These are phyloP conservation scores for Gymnopilus junonius DNA, from an alignment of 768 basidiomycete species.

Conservation along the genomic window DNA sequence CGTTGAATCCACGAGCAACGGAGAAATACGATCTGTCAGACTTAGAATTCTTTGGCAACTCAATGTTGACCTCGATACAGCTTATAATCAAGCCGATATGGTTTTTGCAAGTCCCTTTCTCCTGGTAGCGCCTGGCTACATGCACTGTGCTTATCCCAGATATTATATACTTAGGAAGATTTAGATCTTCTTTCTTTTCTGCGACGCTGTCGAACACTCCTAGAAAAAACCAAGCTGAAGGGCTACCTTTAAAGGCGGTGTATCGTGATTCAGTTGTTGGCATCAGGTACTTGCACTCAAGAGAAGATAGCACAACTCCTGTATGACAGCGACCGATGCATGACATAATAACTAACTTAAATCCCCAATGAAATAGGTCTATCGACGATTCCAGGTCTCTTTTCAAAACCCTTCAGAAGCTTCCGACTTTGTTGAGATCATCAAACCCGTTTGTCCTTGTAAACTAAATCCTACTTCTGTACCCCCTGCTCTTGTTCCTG, in stretches of 20 bases:
- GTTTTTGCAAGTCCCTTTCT: constrained; percentile 58
- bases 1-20: constrained; percentile 50
- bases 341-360: neutral
- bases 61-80: constrained; percentile 38
- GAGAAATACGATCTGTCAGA: constrained; percentile 64
- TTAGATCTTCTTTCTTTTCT: constrained; percentile 76
- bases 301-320: constrained; percentile 23
- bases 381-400: constrained; percentile 78
- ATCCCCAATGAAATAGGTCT: constrained; percentile 46
- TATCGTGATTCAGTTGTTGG: constrained; percentile 77
- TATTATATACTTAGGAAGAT: constrained; percentile 60
- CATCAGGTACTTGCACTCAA: constrained; percentile 70
- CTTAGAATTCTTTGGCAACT: constrained; percentile 70
- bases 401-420: constrained; percentile 57
- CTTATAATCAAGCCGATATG: constrained; percentile 56
- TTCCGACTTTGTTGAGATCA: constrained; percentile 60
- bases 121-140: neutral
- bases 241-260: constrained; percentile 79
- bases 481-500: constrained; percentile 13
- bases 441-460: constrained; percentile 76
- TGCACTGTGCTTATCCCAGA: neutral
- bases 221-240: constrained; percentile 45
- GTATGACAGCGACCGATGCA: constrained; percentile 7
- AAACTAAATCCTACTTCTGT: constrained; percentile 50
- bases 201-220: constrained; percentile 37